These are phyloP conservation scores for Hypoxylon intermedium DNA, from an alignment of 495 filamentous ascomycete species.

Conservation along the genomic window DNA sequence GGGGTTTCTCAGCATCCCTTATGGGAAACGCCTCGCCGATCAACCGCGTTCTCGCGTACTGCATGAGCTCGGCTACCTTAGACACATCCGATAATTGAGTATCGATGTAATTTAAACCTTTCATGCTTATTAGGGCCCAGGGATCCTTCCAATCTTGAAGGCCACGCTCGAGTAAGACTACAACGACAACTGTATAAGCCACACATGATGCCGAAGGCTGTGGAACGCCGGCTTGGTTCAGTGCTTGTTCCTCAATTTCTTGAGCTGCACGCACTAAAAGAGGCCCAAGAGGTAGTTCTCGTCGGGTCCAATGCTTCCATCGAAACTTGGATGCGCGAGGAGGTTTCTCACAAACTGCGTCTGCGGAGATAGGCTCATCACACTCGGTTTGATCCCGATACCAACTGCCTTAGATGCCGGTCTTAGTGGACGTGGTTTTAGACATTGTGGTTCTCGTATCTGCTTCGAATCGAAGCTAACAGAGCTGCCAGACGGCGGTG, in stretches of 20 bases:
- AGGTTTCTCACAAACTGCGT: background rate
- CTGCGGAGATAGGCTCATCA: no score
- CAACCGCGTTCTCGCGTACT: no score
- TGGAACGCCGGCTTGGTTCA: background rate
- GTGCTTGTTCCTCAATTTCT: background rate
- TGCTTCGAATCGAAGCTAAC: no score
- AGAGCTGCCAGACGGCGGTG: no score
- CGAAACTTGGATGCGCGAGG: background rate
- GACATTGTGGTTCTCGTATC: no score
- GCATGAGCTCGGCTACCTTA: no score
- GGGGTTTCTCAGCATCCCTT: no score
- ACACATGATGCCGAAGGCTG: background rate
- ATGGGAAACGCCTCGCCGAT: no score
- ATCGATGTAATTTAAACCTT: constrained; percentile 3
- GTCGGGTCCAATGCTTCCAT: constrained; percentile 2
- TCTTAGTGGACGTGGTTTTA: no score
- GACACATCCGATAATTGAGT: background rate
- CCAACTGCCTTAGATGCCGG: no score
- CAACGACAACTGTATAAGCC: background rate
- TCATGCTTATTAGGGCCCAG: constrained; percentile 1
- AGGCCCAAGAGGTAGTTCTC: background rate
- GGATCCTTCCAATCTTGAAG: constrained; percentile 1
- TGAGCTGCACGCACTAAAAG: background rate
- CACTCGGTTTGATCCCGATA: no score
- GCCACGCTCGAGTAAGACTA: background rate